These are phyloP conservation scores for Calonectria pseudoturangicola DNA, from an alignment of 2,329 filamentous ascomycete genomes.

Conservation along the genomic window DNA sequence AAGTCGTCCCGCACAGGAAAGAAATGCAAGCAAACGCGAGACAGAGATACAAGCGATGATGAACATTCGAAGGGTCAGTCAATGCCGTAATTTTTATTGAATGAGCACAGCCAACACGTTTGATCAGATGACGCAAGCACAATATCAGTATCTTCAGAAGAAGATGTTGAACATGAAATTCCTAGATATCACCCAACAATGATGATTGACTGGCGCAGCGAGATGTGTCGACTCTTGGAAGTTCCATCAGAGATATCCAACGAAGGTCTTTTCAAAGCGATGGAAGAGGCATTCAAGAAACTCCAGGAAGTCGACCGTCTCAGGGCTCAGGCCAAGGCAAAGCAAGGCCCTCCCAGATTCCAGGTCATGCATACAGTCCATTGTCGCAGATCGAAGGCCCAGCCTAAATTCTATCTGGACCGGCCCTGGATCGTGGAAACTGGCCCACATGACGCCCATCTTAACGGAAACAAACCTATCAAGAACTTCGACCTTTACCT, in stretches of 20 bases:
- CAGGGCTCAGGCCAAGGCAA: background rate
- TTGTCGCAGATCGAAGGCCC: background rate
- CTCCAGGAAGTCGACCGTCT: background rate
- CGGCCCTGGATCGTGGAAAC: background rate
- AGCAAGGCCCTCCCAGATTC: background rate
- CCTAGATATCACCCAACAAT: background rate
- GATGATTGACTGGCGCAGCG: background rate
- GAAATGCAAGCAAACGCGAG: background rate
- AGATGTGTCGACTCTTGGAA: background rate
- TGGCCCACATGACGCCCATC: background rate
- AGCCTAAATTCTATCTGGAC: background rate
- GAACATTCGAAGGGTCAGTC: background rate
- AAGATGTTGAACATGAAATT: background rate
- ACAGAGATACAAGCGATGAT: background rate
- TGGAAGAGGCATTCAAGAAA: background rate
- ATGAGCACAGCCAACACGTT: background rate
- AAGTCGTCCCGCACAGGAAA: no score
- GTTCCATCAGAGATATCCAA: background rate
- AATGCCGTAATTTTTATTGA: accelerated
- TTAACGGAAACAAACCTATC: background rate
- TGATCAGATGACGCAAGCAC: background rate
- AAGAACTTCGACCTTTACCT: background rate
- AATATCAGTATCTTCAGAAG: background rate
- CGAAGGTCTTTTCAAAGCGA: background rate
- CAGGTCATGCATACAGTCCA: background rate